Evolutionary conservation across 2,329 filamentous ascomycete genomes (phyloP).

Genomic region (Pyrenophora tritici-repentis): DNA sequence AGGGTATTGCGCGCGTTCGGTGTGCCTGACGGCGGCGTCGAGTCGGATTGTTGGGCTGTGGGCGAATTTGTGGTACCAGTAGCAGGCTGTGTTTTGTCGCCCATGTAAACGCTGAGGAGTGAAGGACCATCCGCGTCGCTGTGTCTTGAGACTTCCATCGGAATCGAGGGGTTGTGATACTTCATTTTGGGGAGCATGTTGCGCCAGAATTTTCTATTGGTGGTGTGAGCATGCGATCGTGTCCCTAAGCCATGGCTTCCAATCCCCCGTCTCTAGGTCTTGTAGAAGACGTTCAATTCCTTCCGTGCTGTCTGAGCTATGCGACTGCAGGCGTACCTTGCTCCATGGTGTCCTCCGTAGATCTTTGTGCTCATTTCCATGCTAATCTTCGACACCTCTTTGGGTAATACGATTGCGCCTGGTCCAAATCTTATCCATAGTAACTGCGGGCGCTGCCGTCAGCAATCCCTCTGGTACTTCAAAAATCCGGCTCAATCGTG

Average conservation of each 20-base stretch:
- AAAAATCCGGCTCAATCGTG: neutral
- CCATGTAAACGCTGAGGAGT: slow-evolving; percentile 41
- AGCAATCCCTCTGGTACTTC: slow-evolving; percentile 2
- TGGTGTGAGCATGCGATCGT: neutral
- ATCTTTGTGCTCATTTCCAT: slow-evolving; percentile 70
- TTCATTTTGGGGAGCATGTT: slow-evolving; percentile 83
- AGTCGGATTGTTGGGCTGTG: slow-evolving; percentile 22
- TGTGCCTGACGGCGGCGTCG: slow-evolving; percentile 22
- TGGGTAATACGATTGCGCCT: slow-evolving; percentile 80
- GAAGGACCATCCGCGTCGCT: slow-evolving; percentile 48
- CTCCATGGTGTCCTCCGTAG: slow-evolving; percentile 71
- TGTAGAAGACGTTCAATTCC: too few relatives aligned
- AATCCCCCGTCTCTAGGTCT: neutral
- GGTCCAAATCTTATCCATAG: slow-evolving; percentile 77
- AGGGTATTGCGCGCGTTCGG: slow-evolving; percentile 32
- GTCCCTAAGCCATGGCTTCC: neutral
- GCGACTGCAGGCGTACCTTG: slow-evolving; percentile 60
- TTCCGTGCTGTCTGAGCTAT: too few relatives aligned
- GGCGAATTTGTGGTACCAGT: slow-evolving; percentile 15
- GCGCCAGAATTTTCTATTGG: slow-evolving; percentile 81
- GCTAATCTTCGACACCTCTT: slow-evolving; percentile 74
- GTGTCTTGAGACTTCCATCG: slow-evolving; percentile 80
- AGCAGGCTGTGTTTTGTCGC: slow-evolving; percentile 25
- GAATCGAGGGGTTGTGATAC: slow-evolving; percentile 86
- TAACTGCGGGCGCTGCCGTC: slow-evolving; percentile 57